Base-by-base conservation (phyloP, 164 flowering plant species). In the Houttuynia cordata region DNA sequence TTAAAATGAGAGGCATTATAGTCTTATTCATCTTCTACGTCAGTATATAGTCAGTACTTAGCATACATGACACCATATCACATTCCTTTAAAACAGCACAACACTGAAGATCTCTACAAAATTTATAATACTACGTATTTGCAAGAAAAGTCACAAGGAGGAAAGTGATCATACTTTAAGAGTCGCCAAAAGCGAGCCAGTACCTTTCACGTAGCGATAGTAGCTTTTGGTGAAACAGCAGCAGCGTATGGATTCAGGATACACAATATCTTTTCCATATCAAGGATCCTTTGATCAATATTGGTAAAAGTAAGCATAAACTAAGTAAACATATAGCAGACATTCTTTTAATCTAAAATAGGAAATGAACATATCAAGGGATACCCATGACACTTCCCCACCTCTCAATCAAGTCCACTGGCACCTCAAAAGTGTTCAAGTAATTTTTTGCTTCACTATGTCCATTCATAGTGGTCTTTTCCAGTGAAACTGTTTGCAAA, bases 321-420 rank as follows among this genome's bases (percentile, higher is more conserved):
- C 22, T n/a, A 52, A 52, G 21, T 18, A 52, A 24, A n/a, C 5
- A 53, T 53, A 53, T 53, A 23, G 8, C 17, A 53, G 6, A 13
- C 39, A 23, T 18, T 18, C 12, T 24, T 1, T 34, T 37, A 3
- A 57, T 18, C 5, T 19, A 20, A 30, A 57, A 61, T 14, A 7
- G 41, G 15, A 7, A 62, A 15, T 14, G 18, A 37, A 13, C 20
- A 49, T 39, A 51, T 45, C 59, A 4, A 73, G 81, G 94, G 91
- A 87, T 93, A 89, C 98, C 99, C 99, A 93, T 93, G 23, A 87
- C 94, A 71, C 80, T 83, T 67, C 96, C 97, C 96, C 90, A 86
- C 64, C 92, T 80, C 68, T 90, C 96, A 51, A 90, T 78, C 82
- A 93, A 80, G 76, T 79, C 77, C 59, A 63, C 65, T 41, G 97